These are phyloP conservation scores for Tillandsia leiboldiana DNA, from an alignment of 176 grass and related monocot genomes.

Conservation along the genomic window DNA sequence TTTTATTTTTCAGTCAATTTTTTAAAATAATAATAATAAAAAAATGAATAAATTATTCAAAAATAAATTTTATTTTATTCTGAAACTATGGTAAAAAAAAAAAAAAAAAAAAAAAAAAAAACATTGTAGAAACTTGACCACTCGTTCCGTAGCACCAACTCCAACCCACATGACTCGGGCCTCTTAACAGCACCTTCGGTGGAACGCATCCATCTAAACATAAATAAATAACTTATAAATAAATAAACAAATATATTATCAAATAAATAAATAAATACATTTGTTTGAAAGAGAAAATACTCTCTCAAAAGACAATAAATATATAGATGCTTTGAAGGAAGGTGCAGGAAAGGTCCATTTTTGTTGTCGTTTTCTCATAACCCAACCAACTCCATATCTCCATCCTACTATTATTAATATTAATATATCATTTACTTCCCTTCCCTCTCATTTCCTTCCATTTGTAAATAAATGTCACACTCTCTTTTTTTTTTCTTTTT, in stretches of 20 bases:
- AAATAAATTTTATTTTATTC: no score
- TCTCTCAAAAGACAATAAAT: neutral
- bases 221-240: neutral
- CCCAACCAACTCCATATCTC: neutral
- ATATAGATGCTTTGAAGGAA: conserved; percentile 8
- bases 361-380: conserved; percentile 10
- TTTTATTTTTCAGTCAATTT: no score
- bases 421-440: neutral
- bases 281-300: no score
- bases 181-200: neutral
- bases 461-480: neutral
- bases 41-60: no score
- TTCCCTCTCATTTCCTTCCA: neutral
- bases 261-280: no score
- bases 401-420: neutral
- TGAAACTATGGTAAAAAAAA: no score
- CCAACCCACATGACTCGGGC: no score
- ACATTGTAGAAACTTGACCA: no score
- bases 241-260: neutral
- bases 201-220: neutral
- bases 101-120: no score
- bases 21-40: no score
- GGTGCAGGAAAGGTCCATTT: conserved; percentile 4
- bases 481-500: neutral
- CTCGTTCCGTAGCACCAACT: no score